Evolutionary conservation across 768 basidiomycete genomes (phyloP), one percentile per base, ranked within the genome.

Genomic region (Sporobolomyces pararoseus): DNA sequence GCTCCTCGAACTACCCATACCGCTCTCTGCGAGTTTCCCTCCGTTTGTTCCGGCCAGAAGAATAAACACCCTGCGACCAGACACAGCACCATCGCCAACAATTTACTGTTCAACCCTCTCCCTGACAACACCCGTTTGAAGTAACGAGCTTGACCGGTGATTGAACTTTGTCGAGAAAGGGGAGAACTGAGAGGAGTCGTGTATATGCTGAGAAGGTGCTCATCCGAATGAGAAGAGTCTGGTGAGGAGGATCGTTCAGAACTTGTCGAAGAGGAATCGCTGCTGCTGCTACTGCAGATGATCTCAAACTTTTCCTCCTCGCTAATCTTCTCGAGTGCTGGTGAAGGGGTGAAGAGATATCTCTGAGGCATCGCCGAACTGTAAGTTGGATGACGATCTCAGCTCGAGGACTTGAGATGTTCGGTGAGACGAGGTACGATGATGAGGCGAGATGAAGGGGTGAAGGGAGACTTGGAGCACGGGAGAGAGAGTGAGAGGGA

Each of bases 141-240:
- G 59, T 61, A 61, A 3, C 59, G 44, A n/a, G 59, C 59, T 2
- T 34, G 59, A 2, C 21, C 32, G 32, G 59, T 49, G 59, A 61
- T 35, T n/a, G 44, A 47, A 49, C n/a, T 23, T 31, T 34, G 29
- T 49, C 59, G 46, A 34, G 63, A 46, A 12, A 50, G 19, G 14
- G 25, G 51, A 23, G 37, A 29, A 29, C 47, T 29, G 39, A 52
- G 39, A n/a, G 58, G 51, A 16, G 58, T 44, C 3, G 58, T 21
- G 27, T 51, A 60, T 9, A 7, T 21, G 27, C 59, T 66, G 29
- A 66, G 58, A 23, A 66, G 65, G 29, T 50, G 58, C 5, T 51
- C 51, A 49, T 59, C 51, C 17, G 65, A 66, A n/a, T 29, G 21
- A 12, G 49, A 4, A 5, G 57, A 60, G 51, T 66, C 65, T 35